phyloP scores from a whole-genome alignment of 805 yeast species.

The Starmera dryadoides region DNA sequence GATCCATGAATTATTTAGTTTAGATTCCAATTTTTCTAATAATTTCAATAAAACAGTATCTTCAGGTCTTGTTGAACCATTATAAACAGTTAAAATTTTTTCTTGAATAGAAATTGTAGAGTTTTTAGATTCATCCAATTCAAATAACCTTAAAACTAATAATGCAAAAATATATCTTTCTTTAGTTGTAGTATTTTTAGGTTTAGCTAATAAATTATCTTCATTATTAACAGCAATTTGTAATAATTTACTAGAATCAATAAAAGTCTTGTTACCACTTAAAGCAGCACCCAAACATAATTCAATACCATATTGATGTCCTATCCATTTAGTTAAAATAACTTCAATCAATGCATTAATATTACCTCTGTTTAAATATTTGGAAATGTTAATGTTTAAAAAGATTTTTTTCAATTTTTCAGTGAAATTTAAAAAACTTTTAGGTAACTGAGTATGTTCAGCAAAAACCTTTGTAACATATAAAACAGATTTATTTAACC shows the following conservation, averaged over 20 bases:
- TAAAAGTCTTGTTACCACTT: conserved; percentile 25
- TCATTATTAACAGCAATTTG: conserved; percentile 59
- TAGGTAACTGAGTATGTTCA: conserved; percentile 28
- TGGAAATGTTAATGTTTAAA: conserved; percentile 26
- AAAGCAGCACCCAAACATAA: conserved; percentile 35
- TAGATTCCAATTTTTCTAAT: conserved; percentile 50
- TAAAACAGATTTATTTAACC: conserved; percentile 54
- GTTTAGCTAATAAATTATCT: conserved; percentile 25
- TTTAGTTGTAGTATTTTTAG: conserved; percentile 17
- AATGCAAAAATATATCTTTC: conserved; percentile 37
- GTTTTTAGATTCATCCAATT: conserved; percentile 35
- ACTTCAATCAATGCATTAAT: conserved; percentile 64
- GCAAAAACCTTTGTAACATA: conserved; percentile 61
- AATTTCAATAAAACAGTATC: conserved; percentile 58
- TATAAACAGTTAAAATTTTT: conserved; percentile 43
- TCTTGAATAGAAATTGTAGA: conserved; percentile 42
- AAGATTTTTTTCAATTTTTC: conserved; percentile 25
- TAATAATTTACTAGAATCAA: conserved; percentile 44
- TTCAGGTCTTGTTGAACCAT: conserved; percentile 53
- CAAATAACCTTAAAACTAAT: conserved; percentile 41
- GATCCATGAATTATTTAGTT: conserved; percentile 55
- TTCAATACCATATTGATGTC: conserved; percentile 32
- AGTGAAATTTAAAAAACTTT: conserved; percentile 26
- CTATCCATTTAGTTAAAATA: conserved; percentile 44
- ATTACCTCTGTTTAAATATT: conserved; percentile 34